Base-by-base conservation (phyloP, 2,329 filamentous ascomycete genomes). In the Pyrenophora seminiperda region DNA sequence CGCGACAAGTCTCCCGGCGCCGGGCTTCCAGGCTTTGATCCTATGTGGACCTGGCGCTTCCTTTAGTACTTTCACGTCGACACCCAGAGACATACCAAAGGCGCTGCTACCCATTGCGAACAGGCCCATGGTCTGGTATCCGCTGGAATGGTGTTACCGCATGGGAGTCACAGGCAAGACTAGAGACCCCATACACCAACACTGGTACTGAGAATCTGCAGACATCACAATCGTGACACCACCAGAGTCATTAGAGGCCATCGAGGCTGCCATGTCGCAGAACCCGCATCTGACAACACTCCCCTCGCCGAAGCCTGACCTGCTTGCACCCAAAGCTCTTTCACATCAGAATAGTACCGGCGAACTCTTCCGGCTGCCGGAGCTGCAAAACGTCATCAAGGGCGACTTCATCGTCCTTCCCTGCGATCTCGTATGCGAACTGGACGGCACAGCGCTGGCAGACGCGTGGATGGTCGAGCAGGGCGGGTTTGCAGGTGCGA, bases 401-500 rank as follows among this genome's bases (percentile, higher is more conserved):
- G 85, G 86, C 10, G 91, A 99, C 74, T 97, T 99, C 67, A 77
- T 97, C 19, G 84, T 97, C 3, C 79, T 99, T 3, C 93, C 94
- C 0, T 99, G 94, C 73, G 94, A 99, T 71, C 79, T 99, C 5
- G 86, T 99, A 31, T 97, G 91, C 70, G 92, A 96, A 67, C 78
- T 97, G 13, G 87, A 89, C 2, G 92, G 91, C 10, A 88, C 91
- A 62, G 84, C 87, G 55, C 79, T 97, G 17, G 76, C 96, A 2
- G 91, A 97, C 72, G 85, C 92, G 53, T 99, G 94, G 91, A 92
- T 97, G 88, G 84, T 92, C 22, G 85, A 89, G 61, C 84, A 91
- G 41, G 87, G 85, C 13, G 89, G 87, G 30, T 79, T 93, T 2
- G 72, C 82, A 74, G 61, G 84, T 77, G 75, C 79, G 11, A 80